Evolutionary conservation across 345 rosid species (phyloP).

Genomic region (Eucalyptus paniculata): DNA sequence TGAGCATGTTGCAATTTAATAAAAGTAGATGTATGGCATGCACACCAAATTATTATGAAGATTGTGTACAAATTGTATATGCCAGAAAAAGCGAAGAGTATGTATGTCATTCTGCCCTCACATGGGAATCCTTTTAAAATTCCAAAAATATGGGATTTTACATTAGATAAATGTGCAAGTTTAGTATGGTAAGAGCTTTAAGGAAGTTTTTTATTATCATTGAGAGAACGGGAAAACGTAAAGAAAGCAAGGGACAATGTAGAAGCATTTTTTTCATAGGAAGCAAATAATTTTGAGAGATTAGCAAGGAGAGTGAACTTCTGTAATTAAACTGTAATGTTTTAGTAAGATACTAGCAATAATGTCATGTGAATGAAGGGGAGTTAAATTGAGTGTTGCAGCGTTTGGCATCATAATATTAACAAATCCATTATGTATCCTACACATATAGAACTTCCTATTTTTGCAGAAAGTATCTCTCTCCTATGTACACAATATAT

Average conservation of each 20-base stretch:
- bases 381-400: background rate
- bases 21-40: too few species aligned
- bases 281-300: background rate
- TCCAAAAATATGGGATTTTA: background rate
- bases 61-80: too few species aligned
- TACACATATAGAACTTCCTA: too few species aligned
- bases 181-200: background rate
- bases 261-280: background rate
- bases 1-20: too few species aligned
- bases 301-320: background rate
- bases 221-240: too few species aligned
- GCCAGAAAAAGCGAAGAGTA: too few species aligned
- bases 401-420: background rate
- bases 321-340: background rate
- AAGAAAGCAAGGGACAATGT: background rate
- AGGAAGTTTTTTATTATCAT: background rate
- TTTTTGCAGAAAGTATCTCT: too few species aligned
- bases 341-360: background rate
- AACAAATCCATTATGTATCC: background rate
- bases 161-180: background rate
- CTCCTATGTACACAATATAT: too few species aligned
- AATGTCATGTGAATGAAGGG: background rate
- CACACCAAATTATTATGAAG: too few species aligned
- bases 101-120: too few species aligned
- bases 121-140: too few species aligned